These are phyloP conservation scores for Amphibolis antarctica DNA, from an alignment of 106 monocot genomes.

Conservation along the genomic window DNA sequence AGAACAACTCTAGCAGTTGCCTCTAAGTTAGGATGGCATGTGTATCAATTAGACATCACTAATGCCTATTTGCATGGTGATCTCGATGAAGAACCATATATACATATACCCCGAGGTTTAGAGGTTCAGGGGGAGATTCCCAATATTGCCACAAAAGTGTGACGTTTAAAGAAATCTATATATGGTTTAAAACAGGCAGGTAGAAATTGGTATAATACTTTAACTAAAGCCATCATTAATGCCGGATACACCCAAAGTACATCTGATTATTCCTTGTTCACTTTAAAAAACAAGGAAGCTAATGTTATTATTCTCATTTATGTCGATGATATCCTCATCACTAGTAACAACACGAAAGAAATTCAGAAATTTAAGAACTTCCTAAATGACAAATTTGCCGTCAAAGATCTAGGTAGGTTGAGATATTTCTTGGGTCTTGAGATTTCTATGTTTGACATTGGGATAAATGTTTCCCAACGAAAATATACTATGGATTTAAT, in stretches of 20 bases:
- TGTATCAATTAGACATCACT: not conserved
- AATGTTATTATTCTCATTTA: not conserved
- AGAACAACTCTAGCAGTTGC: too few species aligned
- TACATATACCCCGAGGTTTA: not conserved
- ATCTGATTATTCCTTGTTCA: slow-evolving; percentile 2
- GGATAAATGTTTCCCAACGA: not conserved
- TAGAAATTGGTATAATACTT: not conserved
- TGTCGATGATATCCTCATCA: slow-evolving; percentile 3
- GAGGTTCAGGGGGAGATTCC: not conserved
- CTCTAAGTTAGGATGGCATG: too few species aligned
- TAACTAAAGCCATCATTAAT: not conserved
- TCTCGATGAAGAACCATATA: not conserved
- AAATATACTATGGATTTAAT: not conserved
- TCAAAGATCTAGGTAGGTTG: not conserved
- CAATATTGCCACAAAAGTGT: not conserved
- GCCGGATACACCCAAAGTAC: not conserved
- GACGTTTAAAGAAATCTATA: not conserved
- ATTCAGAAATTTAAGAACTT: not conserved
- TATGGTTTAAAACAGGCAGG: not conserved
- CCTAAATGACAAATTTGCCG: not conserved
- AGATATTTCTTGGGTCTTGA: slow-evolving; percentile 1
- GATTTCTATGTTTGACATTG: not conserved
- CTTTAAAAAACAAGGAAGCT: not conserved
- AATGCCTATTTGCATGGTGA: slow-evolving; percentile 5
- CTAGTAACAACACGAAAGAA: not conserved